Base-by-base conservation (phyloP, 2,329 filamentous ascomycete genomes). In the Lasiodiplodia sp. region DNA sequence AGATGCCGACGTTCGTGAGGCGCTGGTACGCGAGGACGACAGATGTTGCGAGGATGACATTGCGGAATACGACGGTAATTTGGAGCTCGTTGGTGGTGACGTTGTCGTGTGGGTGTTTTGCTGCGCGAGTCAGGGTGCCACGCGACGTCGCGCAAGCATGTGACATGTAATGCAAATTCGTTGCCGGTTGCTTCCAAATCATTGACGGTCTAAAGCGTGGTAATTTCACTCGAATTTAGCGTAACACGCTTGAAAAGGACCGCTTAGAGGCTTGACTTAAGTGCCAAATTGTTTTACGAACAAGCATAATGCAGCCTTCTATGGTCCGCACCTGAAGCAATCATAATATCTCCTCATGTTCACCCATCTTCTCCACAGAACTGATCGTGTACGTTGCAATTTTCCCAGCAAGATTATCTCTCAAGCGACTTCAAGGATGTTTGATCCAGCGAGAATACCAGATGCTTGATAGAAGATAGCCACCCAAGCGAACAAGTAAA, bases 1-100 rank as follows among this genome's bases (percentile, higher is more conserved):
- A 2, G 77, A 77, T 16, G 58, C 40, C 11, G 58, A 51, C 4
- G 58, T 49, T 28, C 58, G 58, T 14, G 58, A 63, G 31, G 58
- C 14, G 58, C 58, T 63, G 25, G 23, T 51, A 10, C 58, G 58
- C 40, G 58, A 63, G n/a, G 58, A 18, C 3, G 58, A 63, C 4
- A 63, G 58, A 10, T 63, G 58, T 44, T 63, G 58, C 8, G 58
- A 63, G 10, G 58, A 63, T 11, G 58, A 63, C 58, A 63, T 63
- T 16, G 37, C 31, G 31, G 31, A 34, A 34, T 34, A 34, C 31
- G 31, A 34, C 31, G 31, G 31, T 34, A 34, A 34, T 34, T 34
- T 34, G 31, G 31, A 34, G 31, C 31, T 34, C 31, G 25, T 44
- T 58, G 56, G 38, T 10, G 38, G 57, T 31, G 58, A 62, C 28